Percentiles rank a stretch among this genome's conserved stretches.
Evolutionary conservation across 345 rosid genomes (phyloP).

Genomic region (Rhodamnia rubescens): DNA sequence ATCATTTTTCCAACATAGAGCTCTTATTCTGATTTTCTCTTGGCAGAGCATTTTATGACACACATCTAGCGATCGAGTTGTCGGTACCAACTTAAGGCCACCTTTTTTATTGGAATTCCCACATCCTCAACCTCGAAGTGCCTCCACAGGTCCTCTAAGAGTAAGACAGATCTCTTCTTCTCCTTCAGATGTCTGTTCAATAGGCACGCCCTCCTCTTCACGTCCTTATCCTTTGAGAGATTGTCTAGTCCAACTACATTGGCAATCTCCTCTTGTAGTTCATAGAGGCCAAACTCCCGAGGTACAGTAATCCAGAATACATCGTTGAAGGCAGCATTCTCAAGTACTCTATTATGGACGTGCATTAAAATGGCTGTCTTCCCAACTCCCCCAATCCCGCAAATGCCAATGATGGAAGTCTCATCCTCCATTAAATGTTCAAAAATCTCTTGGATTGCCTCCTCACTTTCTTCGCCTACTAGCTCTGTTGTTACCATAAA

Average conservation of each 20-base stretch:
- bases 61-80: not conserved
- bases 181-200: not conserved
- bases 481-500: no score
- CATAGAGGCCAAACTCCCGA: not conserved
- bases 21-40: rapidly evolving
- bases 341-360: not conserved
- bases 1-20: no score
- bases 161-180: not conserved
- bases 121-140: not conserved
- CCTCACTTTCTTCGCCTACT: no score
- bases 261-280: not conserved
- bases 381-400: not conserved
- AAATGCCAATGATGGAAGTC: no score
- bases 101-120: not conserved
- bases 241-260: not conserved
- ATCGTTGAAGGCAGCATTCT: not conserved
- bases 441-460: no score
- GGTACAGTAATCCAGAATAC: not conserved
- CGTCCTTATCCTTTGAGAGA: not conserved
- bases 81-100: not conserved
- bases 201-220: not conserved
- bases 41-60: not conserved
- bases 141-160: not conserved
- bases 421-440: no score
- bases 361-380: not conserved